Conservation (phyloP, 164 flowering plant species). For the Protea cynaroides region DNA sequence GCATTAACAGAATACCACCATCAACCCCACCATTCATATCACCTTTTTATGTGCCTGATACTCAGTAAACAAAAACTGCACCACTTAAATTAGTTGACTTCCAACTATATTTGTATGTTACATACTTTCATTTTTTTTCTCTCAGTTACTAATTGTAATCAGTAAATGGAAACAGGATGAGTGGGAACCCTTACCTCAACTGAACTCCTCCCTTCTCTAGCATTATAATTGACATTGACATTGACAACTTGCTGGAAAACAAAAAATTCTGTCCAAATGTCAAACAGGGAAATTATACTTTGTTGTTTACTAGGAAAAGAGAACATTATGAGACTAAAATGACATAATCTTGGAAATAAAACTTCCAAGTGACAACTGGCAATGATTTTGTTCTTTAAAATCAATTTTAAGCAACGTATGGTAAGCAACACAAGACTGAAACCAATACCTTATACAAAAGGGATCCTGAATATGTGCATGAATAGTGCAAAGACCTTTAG, state of each 20-base stretch:
- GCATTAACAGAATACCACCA: not conserved
- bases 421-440: not conserved
- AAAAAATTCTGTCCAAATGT: not conserved
- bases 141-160: not conserved
- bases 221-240: conserved; percentile 65
- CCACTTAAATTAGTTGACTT: no score
- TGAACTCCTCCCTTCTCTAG: conserved; percentile 78
- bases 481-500: no score
- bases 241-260: conserved; percentile 69
- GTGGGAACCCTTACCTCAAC: conserved; percentile 47
- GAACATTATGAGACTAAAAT: not conserved
- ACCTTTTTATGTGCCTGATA: no score
- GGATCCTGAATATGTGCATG: no score
- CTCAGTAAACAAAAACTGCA: no score
- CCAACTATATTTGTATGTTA: not conserved
- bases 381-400: no score
- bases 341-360: not conserved
- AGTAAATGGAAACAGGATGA: not conserved
- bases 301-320: not conserved
- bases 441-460: not conserved
- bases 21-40: no score
- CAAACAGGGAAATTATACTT: not conserved
- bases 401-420: no score
- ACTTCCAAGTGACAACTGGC: not conserved
- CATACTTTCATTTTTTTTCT: not conserved